Percentiles rank a stretch among this genome's conserved stretches.
phyloP scores from a whole-genome alignment of 2,329 filamentous ascomycete species.

The Fusarium udum region DNA sequence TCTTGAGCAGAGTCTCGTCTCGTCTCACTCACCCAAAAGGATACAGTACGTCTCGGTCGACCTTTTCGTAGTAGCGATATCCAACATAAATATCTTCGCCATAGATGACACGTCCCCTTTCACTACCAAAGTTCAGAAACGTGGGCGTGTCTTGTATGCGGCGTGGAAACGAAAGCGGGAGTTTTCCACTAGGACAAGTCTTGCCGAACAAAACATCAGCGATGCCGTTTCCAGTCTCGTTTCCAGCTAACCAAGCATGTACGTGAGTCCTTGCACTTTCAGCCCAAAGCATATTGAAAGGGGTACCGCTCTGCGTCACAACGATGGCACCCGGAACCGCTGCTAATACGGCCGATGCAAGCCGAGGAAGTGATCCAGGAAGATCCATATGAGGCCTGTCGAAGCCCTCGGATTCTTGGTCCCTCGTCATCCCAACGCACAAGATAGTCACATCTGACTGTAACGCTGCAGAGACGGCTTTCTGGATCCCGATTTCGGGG shows the following conservation, averaged over 20 bases:
- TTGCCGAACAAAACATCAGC: not conserved
- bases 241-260: not conserved
- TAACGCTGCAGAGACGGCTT: not conserved
- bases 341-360: not conserved
- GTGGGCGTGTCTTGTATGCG: not conserved
- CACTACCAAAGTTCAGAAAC: not conserved
- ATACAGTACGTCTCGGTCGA: not conserved
- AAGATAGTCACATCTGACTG: not conserved
- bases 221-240: not conserved
- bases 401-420: not conserved
- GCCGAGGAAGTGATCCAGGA: not conserved
- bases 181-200: not conserved
- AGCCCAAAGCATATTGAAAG: not conserved
- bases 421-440: not conserved
- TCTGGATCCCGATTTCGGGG: not conserved
- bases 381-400: not conserved
- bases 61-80: not conserved
- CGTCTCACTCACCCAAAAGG: not conserved
- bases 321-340: not conserved
- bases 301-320: not conserved
- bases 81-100: not conserved
- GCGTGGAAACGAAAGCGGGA: not conserved
- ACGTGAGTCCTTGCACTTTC: not conserved
- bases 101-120: not conserved
- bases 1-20: not conserved